These are phyloP conservation scores for Phytophthora ramorum DNA, from an alignment of 352 stramenopile species.

Conservation along the genomic window DNA sequence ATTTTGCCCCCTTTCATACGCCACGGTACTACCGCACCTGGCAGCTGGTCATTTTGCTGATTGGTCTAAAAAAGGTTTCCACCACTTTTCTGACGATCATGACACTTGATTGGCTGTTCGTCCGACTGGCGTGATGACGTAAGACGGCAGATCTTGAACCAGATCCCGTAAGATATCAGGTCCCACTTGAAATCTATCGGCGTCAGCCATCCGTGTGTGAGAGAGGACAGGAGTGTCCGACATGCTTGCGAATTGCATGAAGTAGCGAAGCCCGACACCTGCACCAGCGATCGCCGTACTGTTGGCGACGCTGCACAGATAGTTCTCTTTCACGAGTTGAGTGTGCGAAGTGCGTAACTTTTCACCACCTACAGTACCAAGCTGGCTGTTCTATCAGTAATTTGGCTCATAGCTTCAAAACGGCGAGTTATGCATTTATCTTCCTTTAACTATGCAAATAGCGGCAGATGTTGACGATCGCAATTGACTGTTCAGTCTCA, in stretches of 20 bases:
- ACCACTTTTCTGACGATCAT: neutral
- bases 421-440: neutral
- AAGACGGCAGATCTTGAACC: neutral
- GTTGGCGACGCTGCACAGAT: neutral
- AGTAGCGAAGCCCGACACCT: neutral
- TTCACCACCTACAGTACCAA: neutral
- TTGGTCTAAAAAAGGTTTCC: neutral
- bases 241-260: neutral
- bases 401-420: neutral
- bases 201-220: neutral
- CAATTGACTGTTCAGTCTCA: neutral
- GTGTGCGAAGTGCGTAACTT: neutral
- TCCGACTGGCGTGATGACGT: neutral
- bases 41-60: neutral
- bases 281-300: neutral
- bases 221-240: neutral
- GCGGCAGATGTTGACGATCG: neutral
- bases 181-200: neutral
- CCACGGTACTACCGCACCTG: neutral
- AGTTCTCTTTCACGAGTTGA: neutral
- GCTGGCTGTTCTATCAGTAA: neutral
- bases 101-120: neutral
- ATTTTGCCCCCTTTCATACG: conserved; percentile 4
- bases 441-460: neutral
- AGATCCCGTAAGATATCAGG: neutral